Percentiles rank a stretch among this genome's conserved stretches.
phyloP scores from a whole-genome alignment of 2,329 filamentous ascomycete genomes.

The Erysiphe pulchra region DNA sequence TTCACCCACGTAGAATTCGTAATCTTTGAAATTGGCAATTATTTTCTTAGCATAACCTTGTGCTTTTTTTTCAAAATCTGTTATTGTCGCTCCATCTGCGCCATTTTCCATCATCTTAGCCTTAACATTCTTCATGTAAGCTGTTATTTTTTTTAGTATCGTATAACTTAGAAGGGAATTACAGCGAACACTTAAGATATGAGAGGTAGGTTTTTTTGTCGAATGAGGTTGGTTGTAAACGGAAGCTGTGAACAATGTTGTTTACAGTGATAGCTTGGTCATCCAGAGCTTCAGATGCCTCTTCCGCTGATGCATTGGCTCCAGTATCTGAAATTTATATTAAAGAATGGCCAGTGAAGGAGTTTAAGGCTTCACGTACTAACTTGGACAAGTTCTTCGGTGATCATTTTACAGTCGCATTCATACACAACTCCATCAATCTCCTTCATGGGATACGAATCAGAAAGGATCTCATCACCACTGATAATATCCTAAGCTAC shows the following conservation, averaged over 20 bases:
- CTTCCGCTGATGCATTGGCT: slow-evolving; percentile 93
- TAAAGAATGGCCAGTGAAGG: slow-evolving; percentile 1
- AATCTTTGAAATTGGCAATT: slow-evolving; percentile 74
- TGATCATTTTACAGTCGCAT: slow-evolving; percentile 74
- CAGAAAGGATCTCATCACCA: slow-evolving; percentile 89
- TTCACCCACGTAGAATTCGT: slow-evolving; percentile 81
- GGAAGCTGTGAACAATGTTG: slow-evolving; percentile 85
- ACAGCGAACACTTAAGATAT: slow-evolving; percentile 56
- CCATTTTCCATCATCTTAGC: slow-evolving; percentile 34
- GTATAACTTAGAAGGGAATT: not conserved
- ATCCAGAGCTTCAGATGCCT: slow-evolving; percentile 49
- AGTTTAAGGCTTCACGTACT: slow-evolving; percentile 6
- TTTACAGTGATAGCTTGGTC: slow-evolving; percentile 53
- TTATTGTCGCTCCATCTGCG: slow-evolving; percentile 38
- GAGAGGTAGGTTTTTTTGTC: slow-evolving; percentile 69
- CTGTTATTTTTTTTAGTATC: slow-evolving; percentile 13
- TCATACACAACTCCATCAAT: slow-evolving; percentile 65
- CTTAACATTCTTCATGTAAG: slow-evolving; percentile 83
- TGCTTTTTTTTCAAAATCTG: slow-evolving; percentile 58
- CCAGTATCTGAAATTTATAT: slow-evolving; percentile 38
- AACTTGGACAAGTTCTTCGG: slow-evolving; percentile 45
- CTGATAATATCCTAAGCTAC: slow-evolving; percentile 54
- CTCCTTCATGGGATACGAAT: slow-evolving; percentile 68
- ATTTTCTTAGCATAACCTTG: slow-evolving; percentile 53
- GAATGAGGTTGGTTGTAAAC: slow-evolving; percentile 50